Conservation (phyloP, 768 basidiomycete species). For the Calocybe gangraenosa region DNA sequence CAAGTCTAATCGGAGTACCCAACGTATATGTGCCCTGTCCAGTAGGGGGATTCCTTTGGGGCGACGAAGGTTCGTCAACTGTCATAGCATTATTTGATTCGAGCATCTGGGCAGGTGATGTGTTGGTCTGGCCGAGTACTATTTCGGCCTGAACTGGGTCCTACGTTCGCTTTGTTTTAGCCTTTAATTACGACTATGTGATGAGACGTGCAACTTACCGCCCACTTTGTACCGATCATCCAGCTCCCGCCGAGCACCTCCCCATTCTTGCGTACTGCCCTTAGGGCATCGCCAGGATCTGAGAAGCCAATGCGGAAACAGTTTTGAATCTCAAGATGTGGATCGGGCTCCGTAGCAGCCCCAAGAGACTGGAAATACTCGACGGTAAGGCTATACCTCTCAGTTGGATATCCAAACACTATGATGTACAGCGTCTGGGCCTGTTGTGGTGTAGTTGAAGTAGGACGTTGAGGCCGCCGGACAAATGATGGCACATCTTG, state of each 20-base stretch:
- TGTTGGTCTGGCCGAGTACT: constrained; percentile 38
- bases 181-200: background rate
- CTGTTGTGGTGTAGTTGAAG: constrained; percentile 20
- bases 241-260: constrained; percentile 69
- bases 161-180: constrained; percentile 26
- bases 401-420: constrained; percentile 86
- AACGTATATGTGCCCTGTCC: constrained; percentile 37
- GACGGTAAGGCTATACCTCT: constrained; percentile 66
- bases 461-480: constrained; percentile 27
- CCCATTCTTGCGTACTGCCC: constrained; percentile 80
- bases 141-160: constrained; percentile 58
- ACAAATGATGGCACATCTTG: constrained; percentile 37
- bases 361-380: constrained; percentile 77
- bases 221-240: constrained; percentile 88
- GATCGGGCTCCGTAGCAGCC: constrained; percentile 63
- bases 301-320: constrained; percentile 79
- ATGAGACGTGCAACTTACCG: constrained; percentile 49
- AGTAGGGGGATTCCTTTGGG: constrained; percentile 10
- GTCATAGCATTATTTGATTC: constrained; percentile 38
- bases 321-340: constrained; percentile 65
- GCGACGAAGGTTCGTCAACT: constrained; percentile 36
- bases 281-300: constrained; percentile 67
- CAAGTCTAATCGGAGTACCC: constrained; percentile 70
- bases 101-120: constrained; percentile 15
- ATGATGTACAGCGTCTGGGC: constrained; percentile 58